Evolutionary conservation across 176 grass and related monocot genomes (phyloP), one percentile per base, ranked within the genome.

Genomic region (Tillandsia leiboldiana): DNA sequence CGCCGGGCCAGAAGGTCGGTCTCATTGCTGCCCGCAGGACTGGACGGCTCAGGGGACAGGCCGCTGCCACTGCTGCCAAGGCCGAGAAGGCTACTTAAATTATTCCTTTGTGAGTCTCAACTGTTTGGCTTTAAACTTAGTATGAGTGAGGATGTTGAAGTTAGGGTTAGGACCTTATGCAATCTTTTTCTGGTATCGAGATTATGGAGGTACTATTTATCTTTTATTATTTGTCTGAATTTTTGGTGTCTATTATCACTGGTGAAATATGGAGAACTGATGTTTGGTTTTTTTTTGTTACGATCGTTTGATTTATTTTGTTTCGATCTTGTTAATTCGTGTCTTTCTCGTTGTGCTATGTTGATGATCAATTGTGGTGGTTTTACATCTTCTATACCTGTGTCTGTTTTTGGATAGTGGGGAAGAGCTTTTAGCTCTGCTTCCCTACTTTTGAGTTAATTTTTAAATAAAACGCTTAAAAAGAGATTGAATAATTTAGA

Each of bases 1-100:
- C 91, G 11, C 91, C 91, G 0, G 91, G 91, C 24, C 91, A 96
- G 77, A 96, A 91, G 85, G 88, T 88, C 0, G 91, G 91, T 86
- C 91, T 96, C 68, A 96, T 96, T 3, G 91, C 88, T 15, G 91
- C 91, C 10, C 82, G 91, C 79, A 90, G 91, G 84, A 96, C 91
- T 7, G 91, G 91, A 63, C 77, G 91, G 26, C 91, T 96, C 62
- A 81, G 88, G 29, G 91, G 91, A 28, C 91, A 96, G 71, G 91
- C 87, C 26, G 91, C 91, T 0, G 85, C 91, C 8, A 86, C 88
- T 1, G 91, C 91, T 53, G 65, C 91, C 53, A 96, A 96, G 85
- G 66, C 85, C 0, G 91, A 96, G 26, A 96, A 96, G 80, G 77
- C 91, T 7, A 68, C 82, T 83, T 96, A 96, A 82, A 77, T 59